Evolutionary conservation across 257 asterid genomes (phyloP).

Genomic region (Nicotiana sylvestris): DNA sequence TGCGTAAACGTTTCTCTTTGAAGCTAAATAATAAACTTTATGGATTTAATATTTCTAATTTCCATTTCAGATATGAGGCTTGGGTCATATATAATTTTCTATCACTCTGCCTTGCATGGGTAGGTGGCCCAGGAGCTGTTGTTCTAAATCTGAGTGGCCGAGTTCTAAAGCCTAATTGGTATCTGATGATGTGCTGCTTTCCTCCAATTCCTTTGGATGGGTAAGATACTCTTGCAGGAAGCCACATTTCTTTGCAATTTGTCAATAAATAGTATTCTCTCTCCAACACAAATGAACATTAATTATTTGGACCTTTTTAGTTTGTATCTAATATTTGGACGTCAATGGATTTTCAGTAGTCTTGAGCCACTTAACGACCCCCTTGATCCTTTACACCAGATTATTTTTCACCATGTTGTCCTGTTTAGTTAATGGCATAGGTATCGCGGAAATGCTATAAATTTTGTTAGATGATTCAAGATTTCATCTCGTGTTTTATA

Average conservation of each 20-base stretch:
- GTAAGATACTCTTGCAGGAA: slow-evolving; percentile 38
- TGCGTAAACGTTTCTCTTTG: too few relatives aligned
- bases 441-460: too few relatives aligned
- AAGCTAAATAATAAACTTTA: too few relatives aligned
- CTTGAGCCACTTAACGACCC: not conserved
- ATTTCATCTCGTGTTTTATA: not conserved
- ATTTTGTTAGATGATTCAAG: too few relatives aligned
- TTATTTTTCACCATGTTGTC: not conserved
- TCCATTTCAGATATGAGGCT: slow-evolving; percentile 84
- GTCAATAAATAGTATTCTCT: too few relatives aligned
- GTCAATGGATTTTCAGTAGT: too few relatives aligned
- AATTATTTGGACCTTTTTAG: too few relatives aligned
- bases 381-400: not conserved
- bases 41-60: not conserved
- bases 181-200: slow-evolving; percentile 90
- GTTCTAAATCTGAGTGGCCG: slow-evolving; percentile 84
- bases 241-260: too few relatives aligned
- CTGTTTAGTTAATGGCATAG: not conserved
- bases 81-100: slow-evolving; percentile 99
- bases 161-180: slow-evolving; percentile 80
- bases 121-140: slow-evolving; percentile 99
- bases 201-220: slow-evolving; percentile 92
- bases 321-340: too few relatives aligned
- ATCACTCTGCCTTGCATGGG: slow-evolving; percentile 98
- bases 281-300: too few relatives aligned